These are phyloP conservation scores for Colletotrichum musae DNA, from an alignment of 2,329 filamentous ascomycete genomes.

Conservation along the genomic window DNA sequence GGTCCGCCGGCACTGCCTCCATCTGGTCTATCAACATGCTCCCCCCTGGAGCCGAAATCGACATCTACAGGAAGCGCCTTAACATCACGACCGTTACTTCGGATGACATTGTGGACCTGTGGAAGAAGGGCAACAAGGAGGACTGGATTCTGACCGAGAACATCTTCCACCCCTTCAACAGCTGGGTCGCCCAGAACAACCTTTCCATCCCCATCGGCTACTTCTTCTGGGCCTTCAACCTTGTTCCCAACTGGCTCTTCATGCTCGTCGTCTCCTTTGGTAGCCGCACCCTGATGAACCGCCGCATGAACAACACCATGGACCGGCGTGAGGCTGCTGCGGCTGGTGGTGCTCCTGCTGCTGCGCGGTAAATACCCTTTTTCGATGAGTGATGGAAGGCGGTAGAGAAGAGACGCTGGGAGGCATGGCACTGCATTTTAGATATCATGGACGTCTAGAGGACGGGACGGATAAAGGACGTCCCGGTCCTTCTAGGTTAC, in stretches of 20 bases:
- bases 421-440: slow-evolving; percentile 16
- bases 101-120: slow-evolving; percentile 73
- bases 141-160: slow-evolving; percentile 68
- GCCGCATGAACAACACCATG: slow-evolving; percentile 45
- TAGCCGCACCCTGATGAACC: slow-evolving; percentile 79
- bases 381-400: neutral
- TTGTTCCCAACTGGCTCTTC: slow-evolving; percentile 81
- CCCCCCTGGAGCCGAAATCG: slow-evolving; percentile 73
- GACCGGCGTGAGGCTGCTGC: slow-evolving; percentile 21
- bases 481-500: slow-evolving; percentile 25
- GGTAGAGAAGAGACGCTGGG: slow-evolving; percentile 10
- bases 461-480: neutral
- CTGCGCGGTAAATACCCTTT: slow-evolving; percentile 17
- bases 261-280: slow-evolving; percentile 83
- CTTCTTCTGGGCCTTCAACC: slow-evolving; percentile 74
- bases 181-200: slow-evolving; percentile 73
- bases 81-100: slow-evolving; percentile 79
- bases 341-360: slow-evolving; percentile 13
- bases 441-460: slow-evolving; percentile 11
- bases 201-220: slow-evolving; percentile 77
- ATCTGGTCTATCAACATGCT: slow-evolving; percentile 79
- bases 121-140: slow-evolving; percentile 64
- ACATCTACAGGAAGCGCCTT: slow-evolving; percentile 75
- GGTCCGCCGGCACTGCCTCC: slow-evolving; percentile 75
- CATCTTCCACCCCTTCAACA: slow-evolving; percentile 83